Evolutionary conservation across 31 red algal species (phyloP).

Genomic region (Porphyra umbilicalis): DNA sequence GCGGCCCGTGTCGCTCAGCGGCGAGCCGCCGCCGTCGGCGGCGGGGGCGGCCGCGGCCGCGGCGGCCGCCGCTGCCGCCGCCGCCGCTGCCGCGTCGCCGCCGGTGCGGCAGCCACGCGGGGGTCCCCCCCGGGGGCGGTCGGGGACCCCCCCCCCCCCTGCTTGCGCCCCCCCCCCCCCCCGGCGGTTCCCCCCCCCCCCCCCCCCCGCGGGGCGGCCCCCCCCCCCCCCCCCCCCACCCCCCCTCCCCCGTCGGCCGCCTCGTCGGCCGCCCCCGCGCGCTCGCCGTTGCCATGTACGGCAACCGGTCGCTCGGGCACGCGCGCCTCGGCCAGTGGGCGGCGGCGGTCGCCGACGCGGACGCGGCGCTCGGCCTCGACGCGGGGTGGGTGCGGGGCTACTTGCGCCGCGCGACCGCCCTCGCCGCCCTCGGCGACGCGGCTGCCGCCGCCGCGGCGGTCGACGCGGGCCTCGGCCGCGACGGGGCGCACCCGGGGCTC

Average conservation of each 20-base stretch:
- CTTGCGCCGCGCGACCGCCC: slow-evolving; percentile 55
- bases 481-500: slow-evolving; percentile 47
- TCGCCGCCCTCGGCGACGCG: slow-evolving; percentile 33
- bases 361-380: slow-evolving; percentile 38
- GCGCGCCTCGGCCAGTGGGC: background rate
- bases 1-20: slow-evolving; percentile 1
- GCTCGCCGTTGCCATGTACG: slow-evolving; percentile 2
- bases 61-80: background rate
- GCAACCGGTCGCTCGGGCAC: background rate
- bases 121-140: too few relatives aligned
- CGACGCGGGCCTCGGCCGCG: slow-evolving; percentile 35
- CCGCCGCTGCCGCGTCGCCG: background rate
- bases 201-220: too few relatives aligned
- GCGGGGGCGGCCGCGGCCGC: background rate
- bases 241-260: background rate
- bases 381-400: slow-evolving; percentile 71
- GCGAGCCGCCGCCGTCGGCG: background rate
- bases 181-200: too few relatives aligned
- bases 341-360: slow-evolving; percentile 49
- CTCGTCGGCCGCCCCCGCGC: background rate
- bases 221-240: too few relatives aligned
- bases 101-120: background rate
- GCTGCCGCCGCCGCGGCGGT: slow-evolving; percentile 23
- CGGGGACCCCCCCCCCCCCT: too few relatives aligned
- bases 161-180: too few relatives aligned